Base-by-base conservation (phyloP, 1,139 yeast species). In the Hansenula lynferdii region DNA sequence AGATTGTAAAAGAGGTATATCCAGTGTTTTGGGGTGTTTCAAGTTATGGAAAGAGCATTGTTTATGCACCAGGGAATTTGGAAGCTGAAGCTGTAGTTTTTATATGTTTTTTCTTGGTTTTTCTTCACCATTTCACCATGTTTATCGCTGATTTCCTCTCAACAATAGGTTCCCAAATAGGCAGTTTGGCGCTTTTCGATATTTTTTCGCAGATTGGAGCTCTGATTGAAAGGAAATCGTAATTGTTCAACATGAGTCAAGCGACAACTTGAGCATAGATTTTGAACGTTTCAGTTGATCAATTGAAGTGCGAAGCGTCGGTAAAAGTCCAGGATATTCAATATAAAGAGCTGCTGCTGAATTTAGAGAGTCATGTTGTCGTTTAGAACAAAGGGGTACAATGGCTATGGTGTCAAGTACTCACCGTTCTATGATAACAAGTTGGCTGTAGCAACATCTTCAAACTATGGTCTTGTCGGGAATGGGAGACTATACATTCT, bases 381-480 rank as follows among this genome's bases (percentile, higher is more conserved):
- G 4, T 89, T 69, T 58, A 69, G 87, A 50, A 86, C 96, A 19
- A 64, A 70, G 21, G 96, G 96, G 3, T 87, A 77, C 62, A 85
- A 89, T 55, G 97, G 97, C 14, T 87, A 86, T 58, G 83, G 84
- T 0, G 83, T 89, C 14, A 85, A 83, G 54, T 92, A 90, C 65
- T 89, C 97, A 1, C 97, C 97, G 6, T 92, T 80, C 56, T 85
- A 77, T 51, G 97, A 92, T 62, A 85, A 85, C 62, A 85, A 85
- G 54, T 58, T 92, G 12, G 97, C 96, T 0, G 94, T 87, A 26
- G 94, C 96, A 1, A 71, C 95, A 0, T 83, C 96, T 0, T 87
- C 97, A 26, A 92, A 92, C 62, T 92, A 82, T 61, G 97, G 97
- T 3, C 68, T 92, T 9, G 96, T 87, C 5, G 98, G 98, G 4